Conservation (phyloP, 345 rosid species). For the Mercurialis annua region DNA sequence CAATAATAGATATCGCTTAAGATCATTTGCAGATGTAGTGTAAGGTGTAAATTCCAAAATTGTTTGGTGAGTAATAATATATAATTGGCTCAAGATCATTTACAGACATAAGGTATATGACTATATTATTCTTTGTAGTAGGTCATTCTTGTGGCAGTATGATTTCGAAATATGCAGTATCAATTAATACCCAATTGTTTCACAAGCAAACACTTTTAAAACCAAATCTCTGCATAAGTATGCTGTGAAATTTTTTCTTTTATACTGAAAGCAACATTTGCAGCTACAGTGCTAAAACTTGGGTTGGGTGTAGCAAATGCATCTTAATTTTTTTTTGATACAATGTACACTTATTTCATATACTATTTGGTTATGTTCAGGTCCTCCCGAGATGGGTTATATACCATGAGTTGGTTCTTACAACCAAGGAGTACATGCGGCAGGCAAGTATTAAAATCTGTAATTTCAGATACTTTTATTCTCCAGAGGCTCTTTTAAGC, state of each 20-base stretch:
- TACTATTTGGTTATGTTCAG: conserved; percentile 35
- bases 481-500: background rate
- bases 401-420: conserved; percentile 85
- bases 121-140: background rate
- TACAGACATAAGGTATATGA: no score
- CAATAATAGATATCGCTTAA: no score
- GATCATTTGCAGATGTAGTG: no score
- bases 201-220: background rate
- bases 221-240: background rate
- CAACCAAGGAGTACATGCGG: conserved; percentile 91
- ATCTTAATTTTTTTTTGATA: background rate
- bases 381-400: conserved; percentile 91
- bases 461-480: background rate
- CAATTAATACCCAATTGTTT: background rate
- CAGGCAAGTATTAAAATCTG: conserved; percentile 41
- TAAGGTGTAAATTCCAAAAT: no score
- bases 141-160: background rate
- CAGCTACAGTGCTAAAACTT: background rate
- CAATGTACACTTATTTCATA: background rate
- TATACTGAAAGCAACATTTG: background rate
- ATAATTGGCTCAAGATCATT: no score
- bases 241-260: background rate
- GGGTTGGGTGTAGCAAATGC: background rate
- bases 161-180: background rate
- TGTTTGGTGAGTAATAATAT: no score